Evolutionary conservation across 306 rosid genomes (phyloP).

Genomic region (Neltuma alba): DNA sequence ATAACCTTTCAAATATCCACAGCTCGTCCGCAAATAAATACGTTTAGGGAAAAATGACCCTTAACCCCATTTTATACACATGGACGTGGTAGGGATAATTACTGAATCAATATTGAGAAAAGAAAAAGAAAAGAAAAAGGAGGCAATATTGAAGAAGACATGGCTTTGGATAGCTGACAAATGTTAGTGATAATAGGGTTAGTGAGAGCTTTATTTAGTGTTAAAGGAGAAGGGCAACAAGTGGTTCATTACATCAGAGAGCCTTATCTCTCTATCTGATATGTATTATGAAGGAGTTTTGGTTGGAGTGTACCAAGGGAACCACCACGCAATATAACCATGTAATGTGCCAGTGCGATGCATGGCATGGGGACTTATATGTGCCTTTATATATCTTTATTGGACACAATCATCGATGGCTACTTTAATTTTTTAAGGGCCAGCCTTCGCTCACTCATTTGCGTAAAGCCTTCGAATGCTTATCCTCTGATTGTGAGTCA

Average conservation of each 20-base stretch:
- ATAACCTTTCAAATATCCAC: no score
- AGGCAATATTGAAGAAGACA: slow-evolving; percentile 32
- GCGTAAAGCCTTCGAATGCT: slow-evolving; percentile 48
- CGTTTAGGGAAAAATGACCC: no score
- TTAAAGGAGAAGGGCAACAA: slow-evolving; percentile 25
- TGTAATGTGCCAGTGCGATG: slow-evolving; percentile 21
- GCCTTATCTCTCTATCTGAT: slow-evolving; percentile 37
- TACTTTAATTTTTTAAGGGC: slow-evolving; percentile 33
- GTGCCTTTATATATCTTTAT: slow-evolving; percentile 12
- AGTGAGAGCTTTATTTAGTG: slow-evolving; percentile 8
- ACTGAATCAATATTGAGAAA: background rate
- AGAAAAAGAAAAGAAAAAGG: background rate
- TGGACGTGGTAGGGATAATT: background rate
- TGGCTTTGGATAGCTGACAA: slow-evolving; percentile 18
- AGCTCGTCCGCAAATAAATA: no score
- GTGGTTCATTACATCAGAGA: slow-evolving; percentile 46
- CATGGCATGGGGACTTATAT: slow-evolving; percentile 8
- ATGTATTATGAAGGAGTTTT: background rate
- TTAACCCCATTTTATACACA: no score
- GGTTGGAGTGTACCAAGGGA: background rate
- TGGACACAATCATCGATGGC: slow-evolving; percentile 32
- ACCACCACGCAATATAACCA: background rate
- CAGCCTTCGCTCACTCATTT: slow-evolving; percentile 33
- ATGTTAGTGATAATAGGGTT: background rate
- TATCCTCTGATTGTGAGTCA: slow-evolving; percentile 38